Base-by-base conservation (phyloP, 805 yeast species). In the Candida stauntonica region DNA sequence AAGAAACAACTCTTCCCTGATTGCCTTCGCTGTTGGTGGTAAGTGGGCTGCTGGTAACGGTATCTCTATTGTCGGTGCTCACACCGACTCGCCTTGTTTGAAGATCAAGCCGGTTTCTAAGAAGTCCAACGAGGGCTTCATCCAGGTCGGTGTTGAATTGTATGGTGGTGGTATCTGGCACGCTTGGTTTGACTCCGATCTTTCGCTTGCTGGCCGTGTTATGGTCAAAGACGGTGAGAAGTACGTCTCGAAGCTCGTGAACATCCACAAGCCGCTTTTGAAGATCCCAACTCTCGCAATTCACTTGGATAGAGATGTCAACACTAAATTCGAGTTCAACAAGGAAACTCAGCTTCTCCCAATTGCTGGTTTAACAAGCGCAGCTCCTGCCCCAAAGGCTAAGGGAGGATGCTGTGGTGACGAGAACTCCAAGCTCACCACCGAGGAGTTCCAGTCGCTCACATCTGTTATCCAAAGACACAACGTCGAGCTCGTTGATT, bases 101-200 rank as follows among this genome's bases (percentile, higher is more conserved):
- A 74, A 95, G 57, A 76, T 91, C 49, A 93, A 91, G 64, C 99
- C 99, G 11, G 68, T 83, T 21, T 84, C 95, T 17, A 78, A 80
- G 55, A 76, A 75, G 49, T 60, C 66, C 9, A 65, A 70, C 14
- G 89, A 85, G 51, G 95, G 95, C 1, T 91, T 79, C 54, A 72
- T 78, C 39, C 96, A 89, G 60, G 78, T 93, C 15, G 98, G 96
- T 27, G 95, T 93, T 8, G 98, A 93, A 62, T 76, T 81, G 35
- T 91, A 91, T 55, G 98, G 99, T 40, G 98, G 98, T 26, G 93
- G 96, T 35, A 79, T 89, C 39, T 93, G 97, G 79, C 96, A 86
- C 58, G 77, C 96, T 5, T 91, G 98, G 97, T 91, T 93, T 56
- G 99, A 91, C 61, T 77, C 97, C 43, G 97, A 91, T 60, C 71